Percentiles rank a stretch among this genome's conserved stretches.
These are phyloP conservation scores for Wickerhamomyces hampshirensis DNA, from an alignment of 805 yeast species.

Conservation along the genomic window DNA sequence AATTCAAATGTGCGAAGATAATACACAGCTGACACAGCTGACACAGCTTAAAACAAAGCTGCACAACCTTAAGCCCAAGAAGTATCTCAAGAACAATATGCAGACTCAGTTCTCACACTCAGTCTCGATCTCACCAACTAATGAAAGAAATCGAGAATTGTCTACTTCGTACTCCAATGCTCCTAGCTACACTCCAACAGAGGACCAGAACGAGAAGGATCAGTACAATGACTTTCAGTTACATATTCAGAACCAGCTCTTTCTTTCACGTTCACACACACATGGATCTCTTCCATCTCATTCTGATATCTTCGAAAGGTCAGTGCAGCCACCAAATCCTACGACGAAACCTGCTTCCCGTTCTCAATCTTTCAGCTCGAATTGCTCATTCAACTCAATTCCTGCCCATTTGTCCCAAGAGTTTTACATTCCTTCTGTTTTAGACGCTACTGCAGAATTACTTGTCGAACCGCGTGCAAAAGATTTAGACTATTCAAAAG, in stretches of 20 bases:
- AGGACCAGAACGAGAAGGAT: background rate
- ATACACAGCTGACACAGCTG: background rate
- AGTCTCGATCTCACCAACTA: background rate
- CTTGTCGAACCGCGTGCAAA: background rate
- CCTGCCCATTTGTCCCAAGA: constrained; percentile 14
- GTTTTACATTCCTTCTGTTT: constrained; percentile 11
- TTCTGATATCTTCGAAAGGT: constrained; percentile 10
- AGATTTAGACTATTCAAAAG: background rate
- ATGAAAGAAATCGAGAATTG: too few species aligned
- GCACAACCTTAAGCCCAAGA: background rate
- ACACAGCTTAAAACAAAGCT: background rate
- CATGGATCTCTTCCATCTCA: constrained; percentile 4
- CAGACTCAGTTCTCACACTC: background rate
- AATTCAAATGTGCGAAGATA: background rate
- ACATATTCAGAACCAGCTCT: constrained; percentile 3
- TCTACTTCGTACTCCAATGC: background rate
- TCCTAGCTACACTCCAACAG: background rate
- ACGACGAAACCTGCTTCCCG: background rate
- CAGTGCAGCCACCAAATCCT: constrained; percentile 10
- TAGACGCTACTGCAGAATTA: constrained; percentile 12
- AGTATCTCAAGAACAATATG: background rate
- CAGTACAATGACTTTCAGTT: constrained; percentile 1
- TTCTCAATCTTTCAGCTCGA: constrained; percentile 11
- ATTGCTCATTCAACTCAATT: constrained; percentile 3
- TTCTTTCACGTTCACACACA: background rate